Evolutionary conservation across 1,284 basidiomycete genomes (phyloP), one percentile per base, ranked within the genome.

Genomic region (Afroboletus lepidellus): DNA sequence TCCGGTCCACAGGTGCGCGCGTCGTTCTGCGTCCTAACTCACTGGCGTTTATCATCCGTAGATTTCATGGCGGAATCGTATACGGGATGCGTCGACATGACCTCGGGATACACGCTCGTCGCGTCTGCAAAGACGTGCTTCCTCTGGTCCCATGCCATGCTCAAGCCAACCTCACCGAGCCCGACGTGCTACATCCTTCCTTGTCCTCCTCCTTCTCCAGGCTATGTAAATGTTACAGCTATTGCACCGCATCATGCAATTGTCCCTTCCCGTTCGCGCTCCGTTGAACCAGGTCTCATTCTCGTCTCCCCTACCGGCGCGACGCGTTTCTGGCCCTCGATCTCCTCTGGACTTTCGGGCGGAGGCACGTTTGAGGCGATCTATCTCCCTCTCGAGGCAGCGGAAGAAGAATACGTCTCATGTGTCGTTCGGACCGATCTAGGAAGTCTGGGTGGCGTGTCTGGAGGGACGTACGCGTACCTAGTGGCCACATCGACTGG

Each of bases 131-230:
- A 80, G 58, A 89, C 86, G 9, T 90, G 87, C 65, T 92, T 88
- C 67, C 85, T 90, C 32, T 92, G 89, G 89, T 85, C 89, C 58
- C 83, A 90, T 72, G 77, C 83, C 63, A 81, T 82, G 53, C 57
- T 75, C 66, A 56, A 47, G 41, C 69, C 65, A 24, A 57, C 53
- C 18, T 52, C 67, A 18, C 58, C 64, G 30, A 69, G 66, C 15
- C 87, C 88, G 15, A 91, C 87, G 9, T 92, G 90, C 66, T 91
- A 92, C 61, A 92, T 92, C 38, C 89, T 92, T 61, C 75, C 83
- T 16, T 87, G 84, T 64, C 85, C 85, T 11, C 72, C 62, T 50
- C 44, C 56, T 47, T 54, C 57, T 41, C 56, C 53, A 7, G 52
- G 23, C 20, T 53, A 74, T 65, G 64, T 74, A 62, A 65, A 77